Evolutionary conservation across 148 eudicot species (phyloP).

Genomic region (Polygonum maritimum): DNA sequence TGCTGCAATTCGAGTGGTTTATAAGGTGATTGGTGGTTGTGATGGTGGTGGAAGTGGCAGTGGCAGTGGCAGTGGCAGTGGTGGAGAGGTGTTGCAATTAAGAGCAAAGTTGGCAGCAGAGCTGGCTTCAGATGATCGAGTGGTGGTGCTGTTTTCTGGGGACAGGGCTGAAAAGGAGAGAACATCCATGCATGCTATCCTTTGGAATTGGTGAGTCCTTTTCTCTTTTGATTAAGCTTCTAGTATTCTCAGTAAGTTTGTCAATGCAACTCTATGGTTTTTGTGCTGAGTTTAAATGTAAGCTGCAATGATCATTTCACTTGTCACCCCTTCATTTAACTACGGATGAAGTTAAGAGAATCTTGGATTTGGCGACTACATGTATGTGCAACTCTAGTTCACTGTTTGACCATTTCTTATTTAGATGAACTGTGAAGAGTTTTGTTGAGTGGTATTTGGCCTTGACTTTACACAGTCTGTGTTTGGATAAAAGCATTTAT

Average conservation of each 20-base stretch:
- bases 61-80: constrained; percentile 20
- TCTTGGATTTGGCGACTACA: not conserved
- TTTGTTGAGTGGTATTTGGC: not conserved
- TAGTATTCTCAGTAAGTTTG: not conserved
- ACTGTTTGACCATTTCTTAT: not conserved
- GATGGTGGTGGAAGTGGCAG: constrained; percentile 24
- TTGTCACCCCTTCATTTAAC: not conserved
- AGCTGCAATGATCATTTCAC: not conserved
- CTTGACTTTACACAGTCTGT: not conserved
- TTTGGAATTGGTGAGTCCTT: constrained; percentile 69
- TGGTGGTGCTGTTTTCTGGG: constrained; percentile 62
- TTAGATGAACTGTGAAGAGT: not conserved
- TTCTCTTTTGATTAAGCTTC: not conserved
- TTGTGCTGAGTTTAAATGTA: constrained; percentile 5
- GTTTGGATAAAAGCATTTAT: not conserved
- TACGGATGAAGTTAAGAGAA: not conserved
- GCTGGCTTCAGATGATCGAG: constrained; percentile 71
- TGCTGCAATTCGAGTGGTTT: constrained; percentile 62
- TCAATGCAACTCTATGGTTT: not conserved
- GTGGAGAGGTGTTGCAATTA: constrained; percentile 44
- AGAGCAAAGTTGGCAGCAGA: constrained; percentile 73
- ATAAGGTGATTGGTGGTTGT: constrained; percentile 58
- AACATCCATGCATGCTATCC: constrained; percentile 73
- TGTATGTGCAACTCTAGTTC: not conserved
- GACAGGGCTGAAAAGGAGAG: constrained; percentile 63